Percentiles rank a stretch among this genome's conserved stretches.
These are phyloP conservation scores for Arabis hirsuta DNA, from an alignment of 345 rosid species.

Conservation along the genomic window DNA sequence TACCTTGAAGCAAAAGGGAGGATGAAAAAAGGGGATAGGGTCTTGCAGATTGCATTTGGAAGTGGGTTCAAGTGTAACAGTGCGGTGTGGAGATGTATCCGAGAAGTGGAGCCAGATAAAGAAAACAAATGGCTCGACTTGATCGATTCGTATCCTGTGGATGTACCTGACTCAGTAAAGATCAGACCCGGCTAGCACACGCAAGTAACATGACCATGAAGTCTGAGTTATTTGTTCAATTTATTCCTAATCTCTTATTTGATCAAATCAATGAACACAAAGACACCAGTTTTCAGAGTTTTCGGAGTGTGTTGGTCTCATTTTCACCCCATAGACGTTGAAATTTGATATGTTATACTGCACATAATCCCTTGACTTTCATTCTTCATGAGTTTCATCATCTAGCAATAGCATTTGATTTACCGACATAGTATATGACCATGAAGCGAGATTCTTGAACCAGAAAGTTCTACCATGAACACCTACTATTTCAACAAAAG, in stretches of 20 bases:
- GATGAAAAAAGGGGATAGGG: slow-evolving; percentile 53
- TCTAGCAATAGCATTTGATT: slow-evolving; percentile 1
- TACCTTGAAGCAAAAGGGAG: slow-evolving; percentile 57
- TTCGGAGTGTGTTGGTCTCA: slow-evolving; percentile 26
- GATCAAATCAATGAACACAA: slow-evolving; percentile 7
- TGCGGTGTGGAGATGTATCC: slow-evolving; percentile 61
- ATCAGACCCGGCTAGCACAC: slow-evolving; percentile 25
- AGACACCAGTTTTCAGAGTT: slow-evolving; percentile 20
- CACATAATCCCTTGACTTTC: slow-evolving; percentile 5
- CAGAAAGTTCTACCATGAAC: not conserved
- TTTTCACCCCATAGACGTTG: slow-evolving; percentile 18
- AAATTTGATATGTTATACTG: slow-evolving; percentile 3
- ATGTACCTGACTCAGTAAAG: slow-evolving; percentile 32
- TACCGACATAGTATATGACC: not conserved
- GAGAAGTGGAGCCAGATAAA: slow-evolving; percentile 32
- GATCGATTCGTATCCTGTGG: slow-evolving; percentile 50
- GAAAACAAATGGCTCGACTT: slow-evolving; percentile 56
- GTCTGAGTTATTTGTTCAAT: slow-evolving; percentile 28
- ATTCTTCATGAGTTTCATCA: slow-evolving; percentile 8
- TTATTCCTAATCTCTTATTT: not conserved
- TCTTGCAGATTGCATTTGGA: slow-evolving; percentile 74
- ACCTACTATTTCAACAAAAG: not conserved
- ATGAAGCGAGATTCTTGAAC: slow-evolving; percentile 17
- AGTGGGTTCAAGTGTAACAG: slow-evolving; percentile 67
- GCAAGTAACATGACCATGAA: slow-evolving; percentile 29